Base-by-base conservation (phyloP, 805 yeast genomes). In the Teunomyces lycoperdinae region DNA sequence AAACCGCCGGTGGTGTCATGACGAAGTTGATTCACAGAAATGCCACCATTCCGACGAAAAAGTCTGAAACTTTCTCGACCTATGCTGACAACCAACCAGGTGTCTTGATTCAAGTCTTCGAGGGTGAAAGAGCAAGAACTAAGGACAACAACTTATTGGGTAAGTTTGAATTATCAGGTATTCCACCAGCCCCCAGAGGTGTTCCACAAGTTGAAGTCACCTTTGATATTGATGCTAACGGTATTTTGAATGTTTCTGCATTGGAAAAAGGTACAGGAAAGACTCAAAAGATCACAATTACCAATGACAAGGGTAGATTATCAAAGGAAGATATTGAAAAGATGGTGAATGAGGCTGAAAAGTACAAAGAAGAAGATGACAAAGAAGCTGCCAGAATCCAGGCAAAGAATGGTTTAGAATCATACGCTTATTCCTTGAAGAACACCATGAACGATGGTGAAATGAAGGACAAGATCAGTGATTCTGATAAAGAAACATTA, bases 1-100 rank as follows among this genome's bases (percentile, higher is more conserved):
- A 90, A 77, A 91, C 97, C 59, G 86, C 96, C 47, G 97, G 97
- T 69, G 97, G 97, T 73, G 95, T 90, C 57, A 90, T 90, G 97
- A 90, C 97, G 58, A 88, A 91, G 65, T 81, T 90, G 71, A 90
- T 90, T 69, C 87, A 87, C 74, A 87, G 97, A 80, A 90, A 90
- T 77, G 87, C 97, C 47, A 89, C 96, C 54, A 91, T 90, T 57
- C 97, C 97, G 71, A 89, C 97, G 51, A 87, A 87, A 77, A 91
- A 90, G 75, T 87, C 96, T 16, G 96, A 91, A 77, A 88, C 87
- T 54, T 91, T 91, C 79, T 89, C 97, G 4, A 91, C 97, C 45
- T 96, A 96, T 52, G 96, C 89, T 55, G 97, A 91, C 72, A 90
- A 91, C 78, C 97, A 90, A 76, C 95, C 92, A 61, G 90, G 96